phyloP scores from a whole-genome alignment of 345 rosid genomes.

The Gossypium australe region DNA sequence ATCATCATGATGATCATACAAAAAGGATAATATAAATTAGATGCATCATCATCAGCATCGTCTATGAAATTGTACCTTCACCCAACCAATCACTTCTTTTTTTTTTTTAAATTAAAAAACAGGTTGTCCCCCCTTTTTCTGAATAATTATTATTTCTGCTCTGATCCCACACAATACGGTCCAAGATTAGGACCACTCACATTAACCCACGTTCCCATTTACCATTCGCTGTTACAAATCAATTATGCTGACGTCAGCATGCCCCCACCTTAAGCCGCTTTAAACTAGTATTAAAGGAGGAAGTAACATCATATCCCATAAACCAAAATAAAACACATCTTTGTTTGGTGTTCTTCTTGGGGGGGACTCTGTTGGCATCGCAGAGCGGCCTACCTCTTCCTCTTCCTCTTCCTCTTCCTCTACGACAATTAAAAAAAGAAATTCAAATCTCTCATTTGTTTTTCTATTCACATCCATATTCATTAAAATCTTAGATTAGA shows the following conservation, averaged over 20 bases:
- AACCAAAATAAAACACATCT: neutral
- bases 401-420: neutral
- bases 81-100: no score
- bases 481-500: neutral
- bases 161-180: neutral
- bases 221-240: neutral
- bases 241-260: neutral
- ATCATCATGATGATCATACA: neutral
- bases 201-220: neutral
- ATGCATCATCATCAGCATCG: neutral
- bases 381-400: no score
- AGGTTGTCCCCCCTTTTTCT: no score
- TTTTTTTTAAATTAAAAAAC: no score
- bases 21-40: neutral
- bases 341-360: neutral
- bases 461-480: neutral
- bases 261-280: neutral
- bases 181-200: neutral
- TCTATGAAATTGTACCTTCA: no score
- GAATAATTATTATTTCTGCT: neutral
- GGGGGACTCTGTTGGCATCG: no score
- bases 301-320: neutral
- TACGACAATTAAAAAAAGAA: no score
- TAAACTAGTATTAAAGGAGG: neutral
- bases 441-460: no score